Evolutionary conservation across 108 stramenopile species (phyloP).

Genomic region (Chaetoceros tenuissimus): DNA sequence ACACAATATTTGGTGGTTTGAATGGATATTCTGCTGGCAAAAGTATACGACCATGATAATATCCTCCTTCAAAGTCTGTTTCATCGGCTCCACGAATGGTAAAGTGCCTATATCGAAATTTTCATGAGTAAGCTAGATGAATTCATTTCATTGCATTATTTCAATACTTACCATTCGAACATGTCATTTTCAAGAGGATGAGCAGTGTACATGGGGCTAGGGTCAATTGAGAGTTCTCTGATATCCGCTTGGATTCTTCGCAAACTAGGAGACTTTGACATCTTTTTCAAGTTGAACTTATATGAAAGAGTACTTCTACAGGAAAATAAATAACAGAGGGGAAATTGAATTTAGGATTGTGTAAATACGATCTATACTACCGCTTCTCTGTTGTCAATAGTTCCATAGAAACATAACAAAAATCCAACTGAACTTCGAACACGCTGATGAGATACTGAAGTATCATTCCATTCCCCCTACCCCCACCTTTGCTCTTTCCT

Average conservation of each 20-base stretch:
- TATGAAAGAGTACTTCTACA: too few species aligned
- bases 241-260: conserved; percentile 89
- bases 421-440: too few species aligned
- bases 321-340: too few species aligned
- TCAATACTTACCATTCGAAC: conserved; percentile 62
- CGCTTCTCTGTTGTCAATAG: too few species aligned
- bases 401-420: too few species aligned
- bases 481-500: too few species aligned
- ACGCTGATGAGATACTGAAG: too few species aligned
- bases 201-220: conserved; percentile 89
- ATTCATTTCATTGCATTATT: background rate
- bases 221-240: conserved; percentile 90
- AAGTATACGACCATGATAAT: conserved; percentile 94
- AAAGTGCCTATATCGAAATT: conserved; percentile 67
- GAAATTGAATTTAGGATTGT: too few species aligned
- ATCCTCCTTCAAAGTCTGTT: conserved; percentile 86
- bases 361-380: too few species aligned
- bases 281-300: conserved; percentile 17
- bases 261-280: conserved; percentile 68
- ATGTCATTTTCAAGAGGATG: conserved; percentile 82
- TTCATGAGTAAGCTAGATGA: background rate
- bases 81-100: conserved; percentile 90
- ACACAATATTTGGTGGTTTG: conserved; percentile 96
- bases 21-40: conserved; percentile 52
- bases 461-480: too few species aligned